Base-by-base conservation (phyloP, 148 eudicot genomes). In the Spergularia marina region DNA sequence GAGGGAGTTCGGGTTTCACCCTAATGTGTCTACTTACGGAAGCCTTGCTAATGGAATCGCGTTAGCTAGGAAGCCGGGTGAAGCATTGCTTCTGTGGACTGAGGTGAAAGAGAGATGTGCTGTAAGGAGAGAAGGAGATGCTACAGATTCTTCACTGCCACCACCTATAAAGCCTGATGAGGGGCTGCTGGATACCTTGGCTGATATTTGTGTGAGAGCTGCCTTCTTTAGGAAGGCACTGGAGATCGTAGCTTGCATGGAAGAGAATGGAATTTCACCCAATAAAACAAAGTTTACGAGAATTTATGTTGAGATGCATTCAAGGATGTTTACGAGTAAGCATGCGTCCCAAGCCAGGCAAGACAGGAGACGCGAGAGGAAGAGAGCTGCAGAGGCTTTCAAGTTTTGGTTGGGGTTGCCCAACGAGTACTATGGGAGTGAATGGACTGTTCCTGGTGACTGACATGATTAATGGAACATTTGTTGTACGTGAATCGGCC, bases 201-300 rank as follows among this genome's bases (percentile, higher is more conserved):
- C 99, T 34, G 98, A 95, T 85, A 88, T 95, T 0, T 90, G 96
- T 78, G 93, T 95, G 53, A 83, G 99, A 81, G 97, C 99, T 7
- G 99, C 99, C 53, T 92, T 95, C 80, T 95, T 95, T 70, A 90
- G 67, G 81, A 95, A 92, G 82, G 97, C 97, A 54, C 80, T 95
- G 88, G 99, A 95, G 88, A 89, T 95, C 71, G 94, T 91, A 20
- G 97, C 97, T 72, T 95, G 97, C 66, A 95, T 95, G 99, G 99
- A 95, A 73, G 96, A 92, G 74, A 73, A 90, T 74, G 96, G 96
- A 44, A 90, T 92, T 69, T 73, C 91, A 44, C 97, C 99, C 41
- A 95, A 95, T 60, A 95, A 91, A 83, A 89, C 92, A 10, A 92
- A 92, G 77, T 92, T 78, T 70, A 86, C 89, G 8, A 90, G 94